Evolutionary conservation across 2,329 filamentous ascomycete genomes (phyloP), one percentile per base, ranked within the genome.

Genomic region (Neospermospora avenae): DNA sequence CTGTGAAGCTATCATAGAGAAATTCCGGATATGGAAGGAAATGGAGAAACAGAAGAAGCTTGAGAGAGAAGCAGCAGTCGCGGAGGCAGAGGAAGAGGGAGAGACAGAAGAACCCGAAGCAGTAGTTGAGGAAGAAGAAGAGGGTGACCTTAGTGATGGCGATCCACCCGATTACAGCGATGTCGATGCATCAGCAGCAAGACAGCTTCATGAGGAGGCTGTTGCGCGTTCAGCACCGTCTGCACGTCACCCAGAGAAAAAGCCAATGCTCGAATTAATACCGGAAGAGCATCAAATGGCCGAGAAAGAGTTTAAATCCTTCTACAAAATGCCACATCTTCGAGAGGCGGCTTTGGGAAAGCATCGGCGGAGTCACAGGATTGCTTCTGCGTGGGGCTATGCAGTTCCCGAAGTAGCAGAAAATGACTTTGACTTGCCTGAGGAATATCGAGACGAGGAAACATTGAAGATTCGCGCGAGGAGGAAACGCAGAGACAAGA

Each of bases 11-110:
- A 87, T 98, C 31, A 81, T 98, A 20, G 86, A 91, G 64, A 98
- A 97, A 72, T 98, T 97, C 72, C 84, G 86, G 54, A 80, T 84
- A 57, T 98, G 93, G 93, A 92, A 87, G 63, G 83, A 93, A 63
- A 91, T 96, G 72, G 95, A 99, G 74, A 96, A 93, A 77, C 84
- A 88, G 45, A 80, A 90, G 61, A 91, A 91, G 74, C 76, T 85
- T 2, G 88, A 91, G 69, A 90, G 87, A 69, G 91, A 93, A 62
- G 86, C 86, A 51, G 82, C 80, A 3, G 73, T 78, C 22, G 77
- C 78, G 75, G 63, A 64, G 55, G 61, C 65, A 25, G 60, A 59
- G n/a, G 63, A 57, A 16, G 74, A 77, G 84, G 4, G 67, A 37
- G 60, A 57, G 69, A 90, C 93, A 62, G 86, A 85, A 48, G 81